Percentiles rank a stretch among this genome's conserved stretches.
phyloP scores from a whole-genome alignment of 2,329 filamentous ascomycete species.

The Chrysosporium queenslandicum region DNA sequence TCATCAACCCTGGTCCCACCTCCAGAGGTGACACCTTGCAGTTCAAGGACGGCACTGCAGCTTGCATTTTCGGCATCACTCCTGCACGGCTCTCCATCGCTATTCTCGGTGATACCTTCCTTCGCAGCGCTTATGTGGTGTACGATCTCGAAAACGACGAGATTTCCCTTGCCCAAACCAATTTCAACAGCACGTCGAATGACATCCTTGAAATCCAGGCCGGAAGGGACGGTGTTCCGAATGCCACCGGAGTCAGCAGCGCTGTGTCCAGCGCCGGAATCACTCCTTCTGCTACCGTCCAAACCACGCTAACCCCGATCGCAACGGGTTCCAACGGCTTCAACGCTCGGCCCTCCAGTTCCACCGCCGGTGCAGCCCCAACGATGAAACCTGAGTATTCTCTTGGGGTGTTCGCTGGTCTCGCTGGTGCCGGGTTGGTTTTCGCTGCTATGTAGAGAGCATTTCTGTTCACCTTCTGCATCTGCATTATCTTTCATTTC shows the following conservation, averaged over 20 bases:
- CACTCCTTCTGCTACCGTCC: conserved; percentile 13
- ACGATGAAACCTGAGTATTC: conserved; percentile 12
- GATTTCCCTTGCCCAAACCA: conserved; percentile 59
- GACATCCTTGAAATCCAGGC: conserved; percentile 45
- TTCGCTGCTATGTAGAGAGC: conserved; percentile 16
- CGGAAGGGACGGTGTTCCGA: conserved; percentile 40
- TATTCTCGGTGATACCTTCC: conserved; percentile 63
- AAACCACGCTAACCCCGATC: not conserved
- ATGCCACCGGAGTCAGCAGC: conserved; percentile 32
- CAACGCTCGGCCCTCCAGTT: not conserved
- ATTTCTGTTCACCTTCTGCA: not conserved
- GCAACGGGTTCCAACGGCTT: not conserved
- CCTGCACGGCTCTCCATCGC: conserved; percentile 47
- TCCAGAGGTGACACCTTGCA: conserved; percentile 40
- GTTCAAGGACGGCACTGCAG: conserved; percentile 45
- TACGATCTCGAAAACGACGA: conserved; percentile 64
- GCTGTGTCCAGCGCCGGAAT: conserved; percentile 18
- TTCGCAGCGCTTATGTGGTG: conserved; percentile 64
- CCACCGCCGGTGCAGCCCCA: conserved; percentile 6
- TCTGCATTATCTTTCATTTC: not conserved
- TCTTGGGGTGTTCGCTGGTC: conserved; percentile 12
- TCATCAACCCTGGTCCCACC: conserved; percentile 47
- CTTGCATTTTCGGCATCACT: conserved; percentile 59
- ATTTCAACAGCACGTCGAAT: conserved; percentile 45
- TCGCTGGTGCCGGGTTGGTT: conserved; percentile 16